Conservation (phyloP, 2,329 filamentous ascomycete genomes). For the Pezicula neosporulosa region DNA sequence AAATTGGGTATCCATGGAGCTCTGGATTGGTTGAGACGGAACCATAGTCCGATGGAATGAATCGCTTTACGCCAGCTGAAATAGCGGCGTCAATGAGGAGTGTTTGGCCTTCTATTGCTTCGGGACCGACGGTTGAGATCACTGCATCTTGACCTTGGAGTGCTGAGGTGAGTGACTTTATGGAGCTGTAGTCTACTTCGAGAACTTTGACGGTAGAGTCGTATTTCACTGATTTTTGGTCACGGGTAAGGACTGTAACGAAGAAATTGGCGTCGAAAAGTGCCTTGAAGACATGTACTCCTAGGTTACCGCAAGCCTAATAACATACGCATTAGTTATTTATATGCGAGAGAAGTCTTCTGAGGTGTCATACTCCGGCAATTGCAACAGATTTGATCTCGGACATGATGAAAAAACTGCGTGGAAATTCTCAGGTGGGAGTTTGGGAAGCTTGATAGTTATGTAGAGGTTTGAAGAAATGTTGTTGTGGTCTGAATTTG, state of each 20-base stretch:
- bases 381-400: slow-evolving; percentile 1
- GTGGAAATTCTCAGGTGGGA: not conserved
- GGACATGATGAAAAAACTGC: not conserved
- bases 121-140: slow-evolving; percentile 39
- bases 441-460: not conserved
- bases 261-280: not conserved
- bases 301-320: not conserved
- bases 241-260: not conserved
- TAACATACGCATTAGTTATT: not conserved
- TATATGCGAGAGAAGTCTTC: not conserved
- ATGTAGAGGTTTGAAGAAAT: too few relatives aligned
- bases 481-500: too few relatives aligned
- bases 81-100: slow-evolving; percentile 53
- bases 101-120: slow-evolving; percentile 35
- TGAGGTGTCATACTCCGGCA: not conserved
- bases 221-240: not conserved
- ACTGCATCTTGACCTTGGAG: slow-evolving; percentile 54
- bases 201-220: slow-evolving; percentile 32
- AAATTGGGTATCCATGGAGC: slow-evolving; percentile 41
- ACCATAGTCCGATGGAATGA: slow-evolving; percentile 54
- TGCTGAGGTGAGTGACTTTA: slow-evolving; percentile 36
- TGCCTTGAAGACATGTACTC: not conserved
- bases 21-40: slow-evolving; percentile 33
- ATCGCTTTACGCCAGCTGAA: slow-evolving; percentile 52
- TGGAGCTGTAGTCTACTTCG: slow-evolving; percentile 38